phyloP scores from a whole-genome alignment of 495 filamentous ascomycete species.

The Xylaria intraflava region DNA sequence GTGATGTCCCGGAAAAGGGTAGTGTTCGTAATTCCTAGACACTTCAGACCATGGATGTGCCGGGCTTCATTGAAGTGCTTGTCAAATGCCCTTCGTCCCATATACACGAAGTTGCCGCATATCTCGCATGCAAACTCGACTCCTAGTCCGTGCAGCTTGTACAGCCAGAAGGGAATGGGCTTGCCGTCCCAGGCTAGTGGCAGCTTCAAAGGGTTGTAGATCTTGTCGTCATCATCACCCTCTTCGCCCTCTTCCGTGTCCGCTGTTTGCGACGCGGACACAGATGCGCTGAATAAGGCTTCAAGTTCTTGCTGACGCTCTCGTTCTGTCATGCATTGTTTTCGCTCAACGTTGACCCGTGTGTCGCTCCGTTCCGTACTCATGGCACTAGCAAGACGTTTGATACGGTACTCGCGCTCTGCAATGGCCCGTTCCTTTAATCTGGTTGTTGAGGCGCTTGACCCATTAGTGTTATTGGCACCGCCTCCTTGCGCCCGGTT shows the following conservation, averaged over 20 bases:
- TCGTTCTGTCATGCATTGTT: constrained; percentile 90
- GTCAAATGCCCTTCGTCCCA: constrained; percentile 90
- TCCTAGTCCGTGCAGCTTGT: constrained; percentile 91
- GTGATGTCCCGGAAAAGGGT: constrained; percentile 92
- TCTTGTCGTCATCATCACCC: constrained; percentile 66
- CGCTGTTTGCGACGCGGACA: constrained; percentile 40
- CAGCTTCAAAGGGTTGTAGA: constrained; percentile 95
- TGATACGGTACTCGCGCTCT: constrained; percentile 78
- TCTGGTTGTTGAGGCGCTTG: constrained; percentile 39
- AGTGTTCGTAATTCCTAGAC: constrained; percentile 87
- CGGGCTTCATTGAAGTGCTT: constrained; percentile 95
- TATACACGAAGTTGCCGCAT: constrained; percentile 96
- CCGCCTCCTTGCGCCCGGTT: constrained; percentile 24
- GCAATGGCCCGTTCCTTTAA: constrained; percentile 88
- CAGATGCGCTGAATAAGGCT: constrained; percentile 58
- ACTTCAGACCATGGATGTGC: constrained; percentile 89
- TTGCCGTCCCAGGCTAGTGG: constrained; percentile 97
- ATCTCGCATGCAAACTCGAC: constrained; percentile 95
- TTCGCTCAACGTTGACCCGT: constrained; percentile 84
- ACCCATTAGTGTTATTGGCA: constrained; percentile 22
- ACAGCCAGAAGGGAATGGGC: constrained; percentile 97
- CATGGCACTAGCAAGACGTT: constrained; percentile 68
- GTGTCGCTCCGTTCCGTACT: constrained; percentile 76
- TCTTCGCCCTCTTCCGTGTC: constrained; percentile 53
- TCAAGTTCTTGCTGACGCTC: constrained; percentile 89